A percentile compares a stretch with the other conserved stretches of the same genome.
Conservation (phyloP, 176 grass and related monocot species). For the Tillandsia fasciculata region DNA sequence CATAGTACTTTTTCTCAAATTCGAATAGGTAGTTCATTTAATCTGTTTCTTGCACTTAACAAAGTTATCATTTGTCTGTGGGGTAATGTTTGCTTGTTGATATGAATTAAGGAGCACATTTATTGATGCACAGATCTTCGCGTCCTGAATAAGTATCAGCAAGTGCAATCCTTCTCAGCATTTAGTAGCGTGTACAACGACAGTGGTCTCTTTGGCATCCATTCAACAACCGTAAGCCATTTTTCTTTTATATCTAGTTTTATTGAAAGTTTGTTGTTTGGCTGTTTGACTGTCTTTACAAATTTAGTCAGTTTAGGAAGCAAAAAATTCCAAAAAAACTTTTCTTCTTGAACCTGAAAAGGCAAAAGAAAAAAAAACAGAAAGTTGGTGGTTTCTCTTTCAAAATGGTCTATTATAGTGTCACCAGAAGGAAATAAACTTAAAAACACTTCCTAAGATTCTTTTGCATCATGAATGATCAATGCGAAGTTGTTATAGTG, state of each 20-base stretch:
- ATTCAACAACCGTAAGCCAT: conserved; percentile 42
- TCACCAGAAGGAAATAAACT: too few relatives aligned
- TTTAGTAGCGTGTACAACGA: conserved; percentile 66
- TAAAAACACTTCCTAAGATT: too few relatives aligned
- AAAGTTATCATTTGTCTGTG: background rate
- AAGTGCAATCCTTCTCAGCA: conserved; percentile 62
- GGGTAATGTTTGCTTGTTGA: background rate
- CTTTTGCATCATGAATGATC: too few relatives aligned
- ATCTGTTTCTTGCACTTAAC: background rate
- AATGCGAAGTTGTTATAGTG: too few relatives aligned
- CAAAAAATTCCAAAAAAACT: too few relatives aligned
- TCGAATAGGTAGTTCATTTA: background rate
- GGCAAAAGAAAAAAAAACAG: too few relatives aligned
- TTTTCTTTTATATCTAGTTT: background rate
- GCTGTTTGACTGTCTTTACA: too few relatives aligned
- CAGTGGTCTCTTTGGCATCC: conserved; percentile 77
- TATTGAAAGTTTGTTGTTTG: background rate
- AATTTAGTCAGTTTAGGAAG: too few relatives aligned
- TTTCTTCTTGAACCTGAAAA: too few relatives aligned
- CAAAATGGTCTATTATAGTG: too few relatives aligned
- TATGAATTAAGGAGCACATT: background rate
- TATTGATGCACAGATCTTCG: conserved; percentile 48
- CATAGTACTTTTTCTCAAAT: too few relatives aligned
- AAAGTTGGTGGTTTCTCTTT: too few relatives aligned
- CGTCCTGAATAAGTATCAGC: conserved; percentile 47